phyloP scores from a whole-genome alignment of 331 rosid species.

The Pyracantha coccinea region DNA sequence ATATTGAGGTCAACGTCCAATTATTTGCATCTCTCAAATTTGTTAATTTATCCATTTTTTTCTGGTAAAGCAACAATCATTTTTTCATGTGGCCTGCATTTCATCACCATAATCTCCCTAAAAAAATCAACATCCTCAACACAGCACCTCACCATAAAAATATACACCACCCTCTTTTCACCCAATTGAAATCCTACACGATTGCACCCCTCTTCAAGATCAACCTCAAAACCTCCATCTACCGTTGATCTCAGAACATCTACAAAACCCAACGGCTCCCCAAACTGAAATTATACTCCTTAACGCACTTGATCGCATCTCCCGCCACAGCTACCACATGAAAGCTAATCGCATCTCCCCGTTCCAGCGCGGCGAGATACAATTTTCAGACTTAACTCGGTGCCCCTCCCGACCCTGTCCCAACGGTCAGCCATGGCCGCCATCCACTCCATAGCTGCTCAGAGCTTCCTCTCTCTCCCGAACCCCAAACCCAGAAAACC shows the following conservation, averaged over 20 bases:
- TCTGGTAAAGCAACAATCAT: background rate
- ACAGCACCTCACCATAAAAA: background rate
- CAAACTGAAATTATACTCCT: background rate
- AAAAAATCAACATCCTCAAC: background rate
- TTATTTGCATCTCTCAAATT: background rate
- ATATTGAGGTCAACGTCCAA: background rate
- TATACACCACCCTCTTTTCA: background rate
- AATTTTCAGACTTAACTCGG: no score
- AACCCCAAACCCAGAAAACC: conserved; percentile 26
- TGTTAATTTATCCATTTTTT: background rate
- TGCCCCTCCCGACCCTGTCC: conserved; percentile 22
- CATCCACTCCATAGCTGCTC: conserved; percentile 48
- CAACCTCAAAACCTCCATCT: no score
- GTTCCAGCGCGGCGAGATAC: no score
- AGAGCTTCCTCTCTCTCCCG: conserved; percentile 35
- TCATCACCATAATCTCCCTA: background rate
- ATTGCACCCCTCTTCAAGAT: background rate
- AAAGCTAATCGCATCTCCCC: background rate
- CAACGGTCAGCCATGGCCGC: conserved; percentile 48
- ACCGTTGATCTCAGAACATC: background rate
- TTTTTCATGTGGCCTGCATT: conserved; percentile 26
- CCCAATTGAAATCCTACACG: background rate
- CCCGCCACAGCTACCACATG: background rate
- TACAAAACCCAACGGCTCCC: background rate
- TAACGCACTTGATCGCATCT: background rate